These are phyloP conservation scores for Pichia cactophila DNA, from an alignment of 1,139 yeast species.

Conservation along the genomic window DNA sequence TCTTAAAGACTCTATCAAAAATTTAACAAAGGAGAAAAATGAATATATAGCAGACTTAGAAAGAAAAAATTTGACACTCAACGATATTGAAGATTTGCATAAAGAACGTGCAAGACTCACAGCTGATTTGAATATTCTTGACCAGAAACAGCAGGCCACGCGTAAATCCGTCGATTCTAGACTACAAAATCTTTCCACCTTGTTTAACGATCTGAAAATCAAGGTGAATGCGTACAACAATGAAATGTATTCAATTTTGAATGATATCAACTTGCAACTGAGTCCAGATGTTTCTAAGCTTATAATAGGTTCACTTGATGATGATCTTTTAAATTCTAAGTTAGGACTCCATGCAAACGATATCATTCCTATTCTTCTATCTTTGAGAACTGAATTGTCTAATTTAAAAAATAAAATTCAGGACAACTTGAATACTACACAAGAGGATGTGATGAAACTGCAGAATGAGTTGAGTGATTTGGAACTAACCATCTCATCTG, in stretches of 20 bases:
- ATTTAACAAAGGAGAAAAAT: constrained; percentile 39
- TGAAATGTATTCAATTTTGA: constrained; percentile 24
- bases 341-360: constrained; percentile 38
- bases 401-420: constrained; percentile 34
- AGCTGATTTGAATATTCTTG: constrained; percentile 46
- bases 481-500: constrained; percentile 47
- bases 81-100: constrained; percentile 55
- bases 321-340: constrained; percentile 19
- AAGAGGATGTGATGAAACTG: constrained; percentile 52
- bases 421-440: constrained; percentile 23
- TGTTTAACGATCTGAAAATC: constrained; percentile 7
- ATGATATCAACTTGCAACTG: constrained; percentile 12
- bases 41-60: constrained; percentile 42
- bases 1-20: constrained; percentile 38
- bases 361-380: constrained; percentile 21
- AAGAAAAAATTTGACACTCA: constrained; percentile 51
- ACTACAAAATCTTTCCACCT: constrained; percentile 37
- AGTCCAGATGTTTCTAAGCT: constrained; percentile 16
- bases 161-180: constrained; percentile 37
- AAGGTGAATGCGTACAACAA: constrained; percentile 13
- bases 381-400: constrained; percentile 20
- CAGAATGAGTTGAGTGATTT: constrained; percentile 55
- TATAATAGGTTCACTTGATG: constrained; percentile 18
- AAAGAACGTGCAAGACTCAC: constrained; percentile 53
- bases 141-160: constrained; percentile 34